Conservation (phyloP, 2,329 filamentous ascomycete species). For the Madurella mycetomatis region DNA sequence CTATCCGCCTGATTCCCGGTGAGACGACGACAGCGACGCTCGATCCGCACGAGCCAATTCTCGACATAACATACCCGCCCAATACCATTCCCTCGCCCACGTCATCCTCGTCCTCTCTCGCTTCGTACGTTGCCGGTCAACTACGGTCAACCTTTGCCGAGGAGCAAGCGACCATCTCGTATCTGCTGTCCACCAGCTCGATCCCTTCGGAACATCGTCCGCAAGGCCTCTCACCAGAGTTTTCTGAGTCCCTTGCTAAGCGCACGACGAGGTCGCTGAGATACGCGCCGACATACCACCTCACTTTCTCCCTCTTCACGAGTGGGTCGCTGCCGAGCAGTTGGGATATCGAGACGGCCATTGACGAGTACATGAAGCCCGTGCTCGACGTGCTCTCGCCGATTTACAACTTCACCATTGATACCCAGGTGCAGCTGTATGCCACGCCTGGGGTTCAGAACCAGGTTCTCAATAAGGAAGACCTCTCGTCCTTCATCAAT, state of each 20-base stretch:
- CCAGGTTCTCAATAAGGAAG: conserved; percentile 71
- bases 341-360: conserved; percentile 84
- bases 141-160: conserved; percentile 76
- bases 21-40: conserved; percentile 58
- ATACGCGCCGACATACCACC: conserved; percentile 88
- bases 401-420: conserved; percentile 93
- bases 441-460: conserved; percentile 64
- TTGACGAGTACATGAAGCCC: conserved; percentile 76
- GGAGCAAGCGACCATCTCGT: conserved; percentile 80
- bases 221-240: conserved; percentile 45
- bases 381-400: conserved; percentile 72
- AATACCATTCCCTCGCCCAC: conserved; percentile 63
- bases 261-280: conserved; percentile 82
- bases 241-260: conserved; percentile 55
- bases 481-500: conserved; percentile 92
- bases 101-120: conserved; percentile 67
- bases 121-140: conserved; percentile 72
- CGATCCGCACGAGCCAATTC: conserved; percentile 62
- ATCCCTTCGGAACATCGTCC: conserved; percentile 45
- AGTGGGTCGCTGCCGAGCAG: conserved; percentile 71
- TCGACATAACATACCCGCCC: conserved; percentile 73
- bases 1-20: conserved; percentile 64
- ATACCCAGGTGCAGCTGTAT: conserved; percentile 94
- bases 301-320: conserved; percentile 94
- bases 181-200: conserved; percentile 60